Base-by-base conservation (phyloP, 2,329 filamentous ascomycete genomes). In the Dichotomopilus funicola region DNA sequence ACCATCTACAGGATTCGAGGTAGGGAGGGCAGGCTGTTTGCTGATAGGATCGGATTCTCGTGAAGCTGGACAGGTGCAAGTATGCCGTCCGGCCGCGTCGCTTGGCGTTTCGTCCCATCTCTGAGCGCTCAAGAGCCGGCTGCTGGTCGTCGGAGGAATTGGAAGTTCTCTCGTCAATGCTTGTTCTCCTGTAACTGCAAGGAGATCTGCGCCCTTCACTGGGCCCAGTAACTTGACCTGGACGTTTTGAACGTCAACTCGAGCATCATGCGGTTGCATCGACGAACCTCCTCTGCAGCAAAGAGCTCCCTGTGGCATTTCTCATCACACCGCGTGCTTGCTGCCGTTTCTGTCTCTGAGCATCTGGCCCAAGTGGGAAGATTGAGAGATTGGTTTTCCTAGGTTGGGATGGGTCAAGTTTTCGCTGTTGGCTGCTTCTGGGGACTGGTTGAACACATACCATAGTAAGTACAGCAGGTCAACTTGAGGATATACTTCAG, bases 211-310 rank as follows among this genome's bases (percentile, higher is more conserved):
- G 9, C 9, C 43, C 40, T 37, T 55, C 59, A 53, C 60, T 59
- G 49, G 57, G 60, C 55, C 62, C 53, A 57, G 42, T 50, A 10
- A 49, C 55, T 45, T 36, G 31, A 40, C 36, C 47, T 42, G 41
- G 57, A 52, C 48, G 53, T 53, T 27, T 27, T 53, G 37, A 41
- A 34, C 34, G 38, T 36, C 42, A 27, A 35, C 47, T 55, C 43
- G 42, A 45, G 58, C 55, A 59, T 54, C 37, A 6, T 46, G 45
- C 44, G 56, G 62, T 64, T 61, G 57, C 61, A 63, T 58, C 57
- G 51, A 52, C 50, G 51, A 55, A 41, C 49, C 49, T 45, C 51
- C 49, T 45, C 50, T 56, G 58, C 61, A 61, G 43, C n/a, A n/a
- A 41, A 47, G 12, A 35, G 46, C n/a, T 34, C 37, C 44, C 48